phyloP scores from a whole-genome alignment of 768 basidiomycete species.

The Dacryopinax primogenitus region DNA sequence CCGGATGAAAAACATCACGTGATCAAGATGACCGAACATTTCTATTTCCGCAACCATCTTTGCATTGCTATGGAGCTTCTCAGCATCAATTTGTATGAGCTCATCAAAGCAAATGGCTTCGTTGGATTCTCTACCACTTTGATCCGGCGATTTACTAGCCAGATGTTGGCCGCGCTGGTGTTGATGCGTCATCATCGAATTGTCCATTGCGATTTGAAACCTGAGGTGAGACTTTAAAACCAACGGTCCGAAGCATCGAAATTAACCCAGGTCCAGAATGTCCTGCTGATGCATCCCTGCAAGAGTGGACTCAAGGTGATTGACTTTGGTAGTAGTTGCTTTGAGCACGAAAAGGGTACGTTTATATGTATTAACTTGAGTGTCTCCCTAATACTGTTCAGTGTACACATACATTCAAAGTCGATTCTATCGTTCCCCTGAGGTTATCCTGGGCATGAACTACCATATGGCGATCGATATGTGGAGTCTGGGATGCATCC shows the following conservation, averaged over 20 bases:
- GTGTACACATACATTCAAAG: slow-evolving; percentile 99
- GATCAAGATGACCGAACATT: slow-evolving; percentile 95
- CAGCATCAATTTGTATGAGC: slow-evolving; percentile 96
- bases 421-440: slow-evolving; percentile 98
- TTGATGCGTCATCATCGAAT: slow-evolving; percentile 95
- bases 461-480: slow-evolving; percentile 99
- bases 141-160: slow-evolving; percentile 89
- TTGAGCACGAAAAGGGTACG: slow-evolving; percentile 96
- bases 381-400: slow-evolving; percentile 25
- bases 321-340: slow-evolving; percentile 96
- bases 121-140: slow-evolving; percentile 93
- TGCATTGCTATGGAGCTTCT: slow-evolving; percentile 97
- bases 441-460: slow-evolving; percentile 97
- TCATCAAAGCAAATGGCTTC: slow-evolving; percentile 98
- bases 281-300: slow-evolving; percentile 82
- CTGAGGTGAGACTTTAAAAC: slow-evolving; percentile 51
- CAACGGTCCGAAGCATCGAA: background rate
- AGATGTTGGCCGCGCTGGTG: slow-evolving; percentile 83
- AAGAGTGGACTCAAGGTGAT: slow-evolving; percentile 97
- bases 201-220: slow-evolving; percentile 97
- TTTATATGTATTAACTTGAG: background rate
- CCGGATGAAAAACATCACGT: slow-evolving; percentile 93
- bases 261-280: slow-evolving; percentile 48
- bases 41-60: slow-evolving; percentile 93
- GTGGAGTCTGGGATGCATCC: slow-evolving; percentile 98